Base-by-base conservation (phyloP, 306 rosid species). In the Cicer cuneatum region DNA sequence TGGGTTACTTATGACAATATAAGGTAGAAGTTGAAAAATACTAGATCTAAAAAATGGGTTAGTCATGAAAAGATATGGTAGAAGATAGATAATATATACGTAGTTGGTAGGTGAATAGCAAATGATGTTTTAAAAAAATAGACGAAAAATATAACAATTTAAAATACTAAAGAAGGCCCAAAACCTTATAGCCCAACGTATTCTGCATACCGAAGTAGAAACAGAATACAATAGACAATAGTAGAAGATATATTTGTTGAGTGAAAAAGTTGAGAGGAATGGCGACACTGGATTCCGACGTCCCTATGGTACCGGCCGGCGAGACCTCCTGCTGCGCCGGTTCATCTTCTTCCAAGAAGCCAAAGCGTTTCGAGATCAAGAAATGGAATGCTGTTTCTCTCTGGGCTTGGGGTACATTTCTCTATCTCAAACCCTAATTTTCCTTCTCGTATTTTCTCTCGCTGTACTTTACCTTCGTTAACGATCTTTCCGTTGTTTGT, bases 301-400 rank as follows among this genome's bases (percentile, higher is more conserved):
- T 93, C 1, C 79, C 86, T 0, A 87, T 92, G 95, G 86, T 87
- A 10, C 84, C 88, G 7, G 90, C 80, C 60, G 95, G 94, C 52
- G 96, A 92, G 42, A 16, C 86, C 8, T 86, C 91, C n/a, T 57
- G 89, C 51, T 78, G 85, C 46, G 64, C 91, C 7, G 87, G 89
- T 0, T 73, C 80, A 41, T 79, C 92, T 2, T 16, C 82, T 1
- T 33, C 84, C 39, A 93, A 88, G 89, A 93, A 87, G 69, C 85
- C 90, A 0, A 88, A 91, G 84, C 92, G 90, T 5, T 93, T 93
- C 38, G 93, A 91, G 85, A 89, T 93, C 76, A 91, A 93, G 58
- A 93, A 93, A 74, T 93, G 98, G 97, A 93, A 93, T 80, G 96
- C 90, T 11, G 96, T 93, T 37, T 72, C 96, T 38, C 97, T 93